phyloP scores from a whole-genome alignment of 768 basidiomycete genomes.

The Rhodotorula diobovata region DNA sequence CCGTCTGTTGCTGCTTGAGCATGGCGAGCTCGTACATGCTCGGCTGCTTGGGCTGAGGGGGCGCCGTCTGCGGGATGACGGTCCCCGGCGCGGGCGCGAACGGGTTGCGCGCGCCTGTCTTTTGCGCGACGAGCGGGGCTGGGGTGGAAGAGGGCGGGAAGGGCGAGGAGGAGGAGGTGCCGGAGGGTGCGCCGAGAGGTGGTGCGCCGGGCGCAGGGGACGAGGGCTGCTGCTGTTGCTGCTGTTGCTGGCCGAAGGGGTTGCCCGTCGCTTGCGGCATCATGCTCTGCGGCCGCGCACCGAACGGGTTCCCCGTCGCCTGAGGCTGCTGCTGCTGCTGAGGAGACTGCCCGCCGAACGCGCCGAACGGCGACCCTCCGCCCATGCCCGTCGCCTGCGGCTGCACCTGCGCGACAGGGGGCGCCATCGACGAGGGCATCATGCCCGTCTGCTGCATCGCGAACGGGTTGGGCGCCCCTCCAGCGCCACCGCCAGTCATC shows the following conservation, averaged over 20 bases:
- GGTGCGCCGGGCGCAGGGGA: constrained; percentile 38
- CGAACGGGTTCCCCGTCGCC: constrained; percentile 38
- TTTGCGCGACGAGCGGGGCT: constrained; percentile 65
- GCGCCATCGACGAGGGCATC: not conserved
- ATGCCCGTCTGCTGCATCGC: constrained; percentile 48
- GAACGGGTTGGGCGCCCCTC: constrained; percentile 39
- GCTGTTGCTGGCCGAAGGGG: not conserved
- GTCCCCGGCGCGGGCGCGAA: constrained; percentile 67
- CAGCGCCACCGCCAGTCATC: constrained; percentile 55
- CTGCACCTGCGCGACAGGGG: not conserved
- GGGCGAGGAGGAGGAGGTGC: constrained; percentile 24
- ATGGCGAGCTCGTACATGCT: constrained; percentile 75
- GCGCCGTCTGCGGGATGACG: constrained; percentile 49
- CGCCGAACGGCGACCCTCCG: constrained; percentile 7
- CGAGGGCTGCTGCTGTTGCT: not conserved
- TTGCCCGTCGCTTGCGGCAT: constrained; percentile 9
- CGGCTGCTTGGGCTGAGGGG: constrained; percentile 69
- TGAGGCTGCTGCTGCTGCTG: constrained; percentile 38
- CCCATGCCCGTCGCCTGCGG: not conserved
- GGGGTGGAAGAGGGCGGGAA: constrained; percentile 50
- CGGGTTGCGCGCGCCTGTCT: constrained; percentile 91
- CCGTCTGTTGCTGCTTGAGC: constrained; percentile 21
- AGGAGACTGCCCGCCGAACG: constrained; percentile 37
- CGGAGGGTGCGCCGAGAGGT: constrained; percentile 42
- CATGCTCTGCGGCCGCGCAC: constrained; percentile 2